Conservation (phyloP, 139 green algal genomes). For the Haematococcus sp. region DNA sequence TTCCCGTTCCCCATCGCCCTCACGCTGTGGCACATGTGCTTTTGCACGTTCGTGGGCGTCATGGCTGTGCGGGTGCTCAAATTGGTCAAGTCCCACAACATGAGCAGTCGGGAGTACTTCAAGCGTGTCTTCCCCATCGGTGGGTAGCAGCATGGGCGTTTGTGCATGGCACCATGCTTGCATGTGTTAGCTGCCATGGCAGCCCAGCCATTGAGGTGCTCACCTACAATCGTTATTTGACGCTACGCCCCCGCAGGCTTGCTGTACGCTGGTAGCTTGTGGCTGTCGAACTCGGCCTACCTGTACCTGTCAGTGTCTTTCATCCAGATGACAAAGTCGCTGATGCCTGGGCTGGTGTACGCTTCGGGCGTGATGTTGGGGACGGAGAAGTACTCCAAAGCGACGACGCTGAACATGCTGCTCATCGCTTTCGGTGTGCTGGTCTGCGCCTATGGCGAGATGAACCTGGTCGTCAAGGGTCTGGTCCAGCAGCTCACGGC, state of each 20-base stretch:
- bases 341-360: conserved; percentile 86
- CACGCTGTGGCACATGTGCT: conserved; percentile 89
- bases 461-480: conserved; percentile 86
- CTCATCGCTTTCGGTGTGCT: conserved; percentile 87
- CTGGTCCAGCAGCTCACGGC: conserved; percentile 87
- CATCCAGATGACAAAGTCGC: conserved; percentile 98
- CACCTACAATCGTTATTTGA: not conserved
- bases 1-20: conserved; percentile 92
- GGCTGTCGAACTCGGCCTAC: conserved; percentile 96
- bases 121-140: conserved; percentile 69
- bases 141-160: conserved; percentile 13
- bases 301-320: conserved; percentile 96
- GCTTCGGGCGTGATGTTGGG: conserved; percentile 65
- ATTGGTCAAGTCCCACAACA: conserved; percentile 71
- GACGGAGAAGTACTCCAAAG: conserved; percentile 71
- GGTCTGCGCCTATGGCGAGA: conserved; percentile 75
- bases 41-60: conserved; percentile 77
- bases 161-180: not conserved
- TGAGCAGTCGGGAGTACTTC: conserved; percentile 68
- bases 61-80: conserved; percentile 57
- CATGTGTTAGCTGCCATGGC: not conserved
- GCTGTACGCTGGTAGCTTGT: conserved; percentile 89
- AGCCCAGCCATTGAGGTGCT: not conserved
- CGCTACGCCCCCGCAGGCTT: conserved; percentile 36
- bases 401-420: conserved; percentile 77